Conservation (phyloP, 108 stramenopile genomes). For the Schizochytrium sp. region DNA sequence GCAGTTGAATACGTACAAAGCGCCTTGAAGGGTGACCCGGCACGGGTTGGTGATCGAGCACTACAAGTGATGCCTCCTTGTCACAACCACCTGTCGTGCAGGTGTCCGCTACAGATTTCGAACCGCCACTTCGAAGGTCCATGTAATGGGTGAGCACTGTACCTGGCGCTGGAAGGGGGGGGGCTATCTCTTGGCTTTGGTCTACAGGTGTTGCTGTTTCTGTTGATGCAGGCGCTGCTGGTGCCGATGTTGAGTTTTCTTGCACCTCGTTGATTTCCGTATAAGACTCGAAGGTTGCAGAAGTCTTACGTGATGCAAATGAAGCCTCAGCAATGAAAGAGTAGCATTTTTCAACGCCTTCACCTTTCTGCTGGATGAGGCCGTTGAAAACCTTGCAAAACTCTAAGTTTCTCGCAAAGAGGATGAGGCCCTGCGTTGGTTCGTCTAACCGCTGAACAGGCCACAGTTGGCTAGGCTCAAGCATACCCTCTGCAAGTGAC, state of each 20-base stretch:
- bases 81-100: neutral
- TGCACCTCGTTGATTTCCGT: neutral
- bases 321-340: conserved; percentile 28
- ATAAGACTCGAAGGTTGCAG: neutral
- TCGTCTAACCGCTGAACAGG: conserved; percentile 57
- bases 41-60: neutral
- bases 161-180: neutral
- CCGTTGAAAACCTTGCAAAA: conserved; percentile 39
- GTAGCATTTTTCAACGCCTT: conserved; percentile 20
- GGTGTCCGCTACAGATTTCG: neutral
- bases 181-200: neutral
- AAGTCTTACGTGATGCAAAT: neutral
- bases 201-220: neutral
- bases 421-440: conserved; percentile 24
- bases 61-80: conserved; percentile 10
- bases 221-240: neutral
- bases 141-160: neutral
- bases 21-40: neutral
- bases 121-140: neutral
- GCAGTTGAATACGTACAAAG: conserved; percentile 11
- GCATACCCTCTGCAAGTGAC: neutral
- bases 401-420: neutral
- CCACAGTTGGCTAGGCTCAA: conserved; percentile 24
- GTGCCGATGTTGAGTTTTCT: neutral
- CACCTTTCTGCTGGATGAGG: neutral